Evolutionary conservation across 345 rosid genomes (phyloP).

Genomic region (Camelina laxa): DNA sequence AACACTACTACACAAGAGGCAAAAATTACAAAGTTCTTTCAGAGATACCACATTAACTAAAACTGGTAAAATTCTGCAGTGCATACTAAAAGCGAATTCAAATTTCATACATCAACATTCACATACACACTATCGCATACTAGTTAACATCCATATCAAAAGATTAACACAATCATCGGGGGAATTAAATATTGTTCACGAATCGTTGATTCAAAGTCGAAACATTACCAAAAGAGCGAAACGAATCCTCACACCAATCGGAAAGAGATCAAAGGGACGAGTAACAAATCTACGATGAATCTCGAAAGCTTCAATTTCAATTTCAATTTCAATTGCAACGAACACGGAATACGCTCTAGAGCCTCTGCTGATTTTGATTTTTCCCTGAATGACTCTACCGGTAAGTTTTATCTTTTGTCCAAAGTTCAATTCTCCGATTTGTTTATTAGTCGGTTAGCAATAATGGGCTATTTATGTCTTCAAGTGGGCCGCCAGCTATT

Average conservation of each 20-base stretch:
- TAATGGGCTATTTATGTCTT: slow-evolving; percentile 21
- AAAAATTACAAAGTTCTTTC: too few species aligned
- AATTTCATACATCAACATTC: not conserved
- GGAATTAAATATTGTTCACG: too few species aligned
- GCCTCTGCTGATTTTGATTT: slow-evolving; percentile 9
- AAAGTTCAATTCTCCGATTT: slow-evolving; percentile 26
- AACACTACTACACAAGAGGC: not conserved
- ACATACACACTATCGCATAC: slow-evolving; percentile 21
- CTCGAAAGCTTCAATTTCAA: slow-evolving; percentile 6
- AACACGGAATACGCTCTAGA: slow-evolving; percentile 16
- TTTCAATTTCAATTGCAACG: not conserved
- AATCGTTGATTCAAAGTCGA: not conserved
- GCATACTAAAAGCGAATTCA: not conserved
- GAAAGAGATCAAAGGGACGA: slow-evolving; percentile 2
- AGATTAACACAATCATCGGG: not conserved
- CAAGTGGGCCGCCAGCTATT: slow-evolving; percentile 25
- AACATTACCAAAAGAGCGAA: not conserved
- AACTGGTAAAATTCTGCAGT: not conserved
- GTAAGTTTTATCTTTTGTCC: slow-evolving; percentile 13
- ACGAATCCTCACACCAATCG: slow-evolving; percentile 17
- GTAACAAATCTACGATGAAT: slow-evolving; percentile 17
- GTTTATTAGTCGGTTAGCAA: not conserved
- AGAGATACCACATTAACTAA: not conserved
- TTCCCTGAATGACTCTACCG: slow-evolving; percentile 8
- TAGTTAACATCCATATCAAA: slow-evolving; percentile 13